Evolutionary conservation across 441 rosid genomes (phyloP).

Genomic region (Hypseocharis bilobata): DNA sequence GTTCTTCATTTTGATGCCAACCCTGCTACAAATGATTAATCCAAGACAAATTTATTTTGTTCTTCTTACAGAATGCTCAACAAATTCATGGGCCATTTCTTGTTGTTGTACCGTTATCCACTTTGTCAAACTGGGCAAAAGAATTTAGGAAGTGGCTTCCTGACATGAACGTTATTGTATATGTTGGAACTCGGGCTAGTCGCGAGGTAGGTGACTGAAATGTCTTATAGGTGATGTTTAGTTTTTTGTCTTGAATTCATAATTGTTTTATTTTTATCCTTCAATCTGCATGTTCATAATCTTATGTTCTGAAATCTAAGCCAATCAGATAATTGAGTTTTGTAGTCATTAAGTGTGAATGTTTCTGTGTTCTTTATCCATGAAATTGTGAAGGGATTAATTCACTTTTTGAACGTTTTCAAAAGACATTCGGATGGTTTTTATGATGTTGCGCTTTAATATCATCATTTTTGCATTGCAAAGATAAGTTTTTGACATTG

Average conservation of each 20-base stretch:
- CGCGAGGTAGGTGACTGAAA: conserved; percentile 60
- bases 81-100: conserved; percentile 98
- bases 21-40: not conserved
- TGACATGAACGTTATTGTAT: conserved; percentile 75
- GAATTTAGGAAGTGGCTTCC: conserved; percentile 99
- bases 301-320: not conserved
- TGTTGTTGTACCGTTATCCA: conserved; percentile 94
- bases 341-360: not conserved
- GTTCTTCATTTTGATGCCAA: conserved; percentile 11
- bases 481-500: not conserved
- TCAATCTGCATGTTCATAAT: not conserved
- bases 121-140: conserved; percentile 98
- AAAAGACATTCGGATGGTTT: not conserved
- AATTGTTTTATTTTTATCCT: not conserved
- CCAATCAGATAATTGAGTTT: not conserved
- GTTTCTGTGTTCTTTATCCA: too few relatives aligned
- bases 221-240: not conserved
- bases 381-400: too few relatives aligned
- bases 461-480: not conserved
- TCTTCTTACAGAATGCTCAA: conserved; percentile 61
- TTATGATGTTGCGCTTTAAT: conserved; percentile 4
- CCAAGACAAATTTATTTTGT: conserved; percentile 16
- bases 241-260: not conserved
- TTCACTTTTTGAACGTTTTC: not conserved
- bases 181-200: conserved; percentile 97